A percentile compares a stretch with the other conserved stretches of the same genome.
Evolutionary conservation across 1,284 basidiomycete genomes (phyloP).

Genomic region (Malassezia equina): DNA sequence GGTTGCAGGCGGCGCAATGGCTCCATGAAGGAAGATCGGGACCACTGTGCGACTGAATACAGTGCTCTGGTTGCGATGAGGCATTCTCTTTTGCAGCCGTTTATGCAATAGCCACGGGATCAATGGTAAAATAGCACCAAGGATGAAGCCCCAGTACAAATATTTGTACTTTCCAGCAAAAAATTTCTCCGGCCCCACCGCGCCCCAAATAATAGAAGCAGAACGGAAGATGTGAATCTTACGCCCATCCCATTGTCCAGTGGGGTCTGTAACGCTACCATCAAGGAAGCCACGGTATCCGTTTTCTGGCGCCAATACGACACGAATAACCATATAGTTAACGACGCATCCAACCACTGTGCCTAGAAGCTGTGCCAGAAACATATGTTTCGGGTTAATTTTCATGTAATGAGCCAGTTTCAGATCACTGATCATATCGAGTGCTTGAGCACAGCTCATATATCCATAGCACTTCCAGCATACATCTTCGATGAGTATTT

Average conservation of each 20-base stretch:
- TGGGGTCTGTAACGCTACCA: constrained; percentile 50
- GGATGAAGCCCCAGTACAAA: constrained; percentile 49
- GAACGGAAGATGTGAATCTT: constrained; percentile 47
- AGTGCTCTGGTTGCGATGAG: constrained; percentile 4
- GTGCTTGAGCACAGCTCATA: constrained; percentile 49
- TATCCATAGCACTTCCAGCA: constrained; percentile 50
- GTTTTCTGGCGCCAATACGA: constrained; percentile 44
- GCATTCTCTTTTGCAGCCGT: constrained; percentile 38
- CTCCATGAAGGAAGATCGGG: constrained; percentile 52
- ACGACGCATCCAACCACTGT: constrained; percentile 51
- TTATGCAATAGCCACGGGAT: constrained; percentile 50
- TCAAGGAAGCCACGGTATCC: constrained; percentile 48
- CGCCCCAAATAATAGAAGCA: constrained; percentile 52
- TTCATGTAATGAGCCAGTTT: constrained; percentile 49
- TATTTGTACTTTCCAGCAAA: constrained; percentile 51
- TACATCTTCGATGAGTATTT: constrained; percentile 20
- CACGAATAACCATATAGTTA: constrained; percentile 49
- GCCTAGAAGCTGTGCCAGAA: constrained; percentile 51
- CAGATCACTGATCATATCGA: constrained; percentile 50
- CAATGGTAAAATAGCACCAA: constrained; percentile 50
- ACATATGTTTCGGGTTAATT: constrained; percentile 52
- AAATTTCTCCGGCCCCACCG: constrained; percentile 51
- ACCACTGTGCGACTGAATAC: constrained; percentile 49
- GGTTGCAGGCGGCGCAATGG: constrained; percentile 41
- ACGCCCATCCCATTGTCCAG: constrained; percentile 49